A percentile compares a stretch with the other conserved stretches of the same genome.
Conservation (phyloP, 495 filamentous ascomycete genomes). For the Platismatia glauca region DNA sequence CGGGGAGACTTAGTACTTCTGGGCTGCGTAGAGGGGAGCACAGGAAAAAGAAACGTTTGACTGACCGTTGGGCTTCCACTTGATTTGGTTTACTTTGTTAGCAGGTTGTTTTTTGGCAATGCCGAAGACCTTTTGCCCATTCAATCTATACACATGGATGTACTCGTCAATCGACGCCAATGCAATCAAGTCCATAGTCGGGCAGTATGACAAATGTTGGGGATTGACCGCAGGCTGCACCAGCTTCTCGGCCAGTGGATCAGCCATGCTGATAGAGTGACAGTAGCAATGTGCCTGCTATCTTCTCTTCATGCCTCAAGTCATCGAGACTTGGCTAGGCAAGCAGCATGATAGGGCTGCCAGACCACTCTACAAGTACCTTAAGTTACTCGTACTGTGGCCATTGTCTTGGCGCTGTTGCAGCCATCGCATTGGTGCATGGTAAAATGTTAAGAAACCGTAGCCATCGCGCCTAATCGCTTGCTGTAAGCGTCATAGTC, state of each 20-base stretch:
- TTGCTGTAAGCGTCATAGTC: too few relatives aligned
- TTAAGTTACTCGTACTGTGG: too few relatives aligned
- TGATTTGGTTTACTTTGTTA: conserved; percentile 44
- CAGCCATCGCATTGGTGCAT: too few relatives aligned
- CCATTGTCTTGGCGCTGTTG: too few relatives aligned
- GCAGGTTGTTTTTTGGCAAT: conserved; percentile 38
- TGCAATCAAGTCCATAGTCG: conserved; percentile 71
- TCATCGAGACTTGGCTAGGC: not conserved
- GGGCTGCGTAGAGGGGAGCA: not conserved
- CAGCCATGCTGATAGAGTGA: conserved; percentile 14
- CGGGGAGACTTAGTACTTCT: conserved; percentile 2
- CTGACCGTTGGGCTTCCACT: conserved; percentile 76
- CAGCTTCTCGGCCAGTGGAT: conserved; percentile 43
- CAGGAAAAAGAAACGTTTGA: not conserved
- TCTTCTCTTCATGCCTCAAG: not conserved
- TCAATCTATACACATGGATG: conserved; percentile 56
- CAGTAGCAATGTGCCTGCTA: not conserved
- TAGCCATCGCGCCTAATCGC: too few relatives aligned
- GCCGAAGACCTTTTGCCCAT: conserved; percentile 61
- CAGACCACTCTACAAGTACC: not conserved
- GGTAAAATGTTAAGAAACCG: too few relatives aligned
- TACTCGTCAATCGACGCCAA: conserved; percentile 57
- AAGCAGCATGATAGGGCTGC: not conserved
- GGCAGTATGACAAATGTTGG: conserved; percentile 61
- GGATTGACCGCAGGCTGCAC: conserved; percentile 47